phyloP scores from a whole-genome alignment of 441 rosid species.

The Croton setiger region DNA sequence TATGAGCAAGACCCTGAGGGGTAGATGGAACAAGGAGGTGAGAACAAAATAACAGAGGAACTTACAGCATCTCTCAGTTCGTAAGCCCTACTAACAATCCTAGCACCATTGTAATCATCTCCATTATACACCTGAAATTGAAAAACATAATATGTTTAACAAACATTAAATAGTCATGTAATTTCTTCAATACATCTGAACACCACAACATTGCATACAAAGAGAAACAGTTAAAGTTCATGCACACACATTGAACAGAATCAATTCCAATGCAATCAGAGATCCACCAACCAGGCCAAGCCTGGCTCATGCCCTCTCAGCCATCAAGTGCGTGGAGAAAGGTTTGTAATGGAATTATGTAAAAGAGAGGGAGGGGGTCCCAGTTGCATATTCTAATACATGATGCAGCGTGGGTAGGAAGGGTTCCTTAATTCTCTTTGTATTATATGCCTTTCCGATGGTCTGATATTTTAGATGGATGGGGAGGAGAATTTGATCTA shows the following conservation, averaged over 20 bases:
- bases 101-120: constrained; percentile 92
- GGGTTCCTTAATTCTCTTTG: too few relatives aligned
- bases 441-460: too few relatives aligned
- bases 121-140: constrained; percentile 76
- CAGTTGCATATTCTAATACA: too few relatives aligned
- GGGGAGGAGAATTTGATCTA: too few relatives aligned
- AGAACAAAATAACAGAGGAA: constrained; percentile 3
- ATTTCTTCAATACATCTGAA: background rate
- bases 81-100: constrained; percentile 90
- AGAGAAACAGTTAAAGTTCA: background rate
- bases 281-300: background rate
- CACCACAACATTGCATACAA: constrained; percentile 6
- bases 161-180: background rate
- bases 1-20: background rate
- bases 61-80: constrained; percentile 96
- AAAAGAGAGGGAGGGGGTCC: too few relatives aligned
- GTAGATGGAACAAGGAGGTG: background rate
- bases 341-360: too few relatives aligned
- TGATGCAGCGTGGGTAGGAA: too few relatives aligned
- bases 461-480: too few relatives aligned
- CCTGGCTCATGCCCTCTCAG: too few relatives aligned
- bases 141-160: background rate
- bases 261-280: background rate
- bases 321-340: too few relatives aligned
- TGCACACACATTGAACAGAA: background rate